These are phyloP conservation scores for Saccharomycopsis capsularis DNA, from an alignment of 805 yeast species.

Conservation along the genomic window DNA sequence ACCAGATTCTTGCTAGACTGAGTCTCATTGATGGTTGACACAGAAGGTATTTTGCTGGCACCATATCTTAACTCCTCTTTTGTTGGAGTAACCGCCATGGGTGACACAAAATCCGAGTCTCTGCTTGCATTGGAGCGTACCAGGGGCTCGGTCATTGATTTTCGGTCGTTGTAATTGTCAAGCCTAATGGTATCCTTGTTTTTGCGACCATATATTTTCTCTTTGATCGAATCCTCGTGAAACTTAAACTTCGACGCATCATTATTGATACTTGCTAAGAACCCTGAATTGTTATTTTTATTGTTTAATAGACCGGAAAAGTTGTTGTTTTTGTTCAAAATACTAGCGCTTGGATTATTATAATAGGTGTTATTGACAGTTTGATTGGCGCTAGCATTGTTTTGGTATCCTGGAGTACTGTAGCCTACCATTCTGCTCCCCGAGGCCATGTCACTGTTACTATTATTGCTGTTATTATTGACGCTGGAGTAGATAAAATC, in stretches of 20 bases:
- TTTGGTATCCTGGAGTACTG: slow-evolving; percentile 1
- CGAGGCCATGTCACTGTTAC: neutral
- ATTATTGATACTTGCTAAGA: slow-evolving; percentile 19
- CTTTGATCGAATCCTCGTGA: slow-evolving; percentile 1
- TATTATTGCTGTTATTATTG: neutral
- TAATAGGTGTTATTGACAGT: neutral
- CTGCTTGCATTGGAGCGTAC: neutral
- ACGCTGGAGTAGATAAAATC: slow-evolving; percentile 7
- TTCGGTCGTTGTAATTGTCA: neutral
- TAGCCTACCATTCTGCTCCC: slow-evolving; percentile 1
- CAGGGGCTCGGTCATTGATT: neutral
- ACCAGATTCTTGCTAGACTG: neutral
- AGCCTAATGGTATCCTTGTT: slow-evolving; percentile 4
- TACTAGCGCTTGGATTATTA: no score
- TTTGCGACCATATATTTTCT: slow-evolving; percentile 17
- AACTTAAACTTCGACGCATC: neutral
- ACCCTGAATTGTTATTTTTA: slow-evolving; percentile 5
- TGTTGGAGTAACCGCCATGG: neutral
- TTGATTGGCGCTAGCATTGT: neutral
- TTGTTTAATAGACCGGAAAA: slow-evolving; percentile 4
- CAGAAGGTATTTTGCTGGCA: slow-evolving; percentile 11
- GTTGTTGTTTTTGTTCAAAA: no score
- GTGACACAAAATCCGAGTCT: neutral
- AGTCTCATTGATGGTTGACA: slow-evolving; percentile 15
- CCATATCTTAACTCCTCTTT: neutral